A percentile compares a stretch with the other conserved stretches of the same genome.
Evolutionary conservation across 495 filamentous ascomycete species (phyloP).

Genomic region (Cudoniella acicularis): DNA sequence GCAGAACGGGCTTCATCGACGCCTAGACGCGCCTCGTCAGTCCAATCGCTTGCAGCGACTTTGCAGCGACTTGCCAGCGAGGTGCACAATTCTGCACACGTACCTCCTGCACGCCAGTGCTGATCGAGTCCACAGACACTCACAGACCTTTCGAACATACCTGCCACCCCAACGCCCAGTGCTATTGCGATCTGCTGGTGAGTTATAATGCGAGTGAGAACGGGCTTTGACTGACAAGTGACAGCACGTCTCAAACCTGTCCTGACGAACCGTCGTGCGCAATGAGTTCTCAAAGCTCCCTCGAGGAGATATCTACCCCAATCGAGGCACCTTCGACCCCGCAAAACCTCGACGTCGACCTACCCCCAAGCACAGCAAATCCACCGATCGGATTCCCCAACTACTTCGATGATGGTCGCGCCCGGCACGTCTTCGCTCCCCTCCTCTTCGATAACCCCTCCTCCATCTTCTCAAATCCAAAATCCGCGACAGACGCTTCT

Average conservation of each 20-base stretch:
- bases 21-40: background rate
- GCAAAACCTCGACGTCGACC: slow-evolving; percentile 10
- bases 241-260: background rate
- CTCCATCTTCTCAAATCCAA: slow-evolving; percentile 62
- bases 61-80: too few species aligned
- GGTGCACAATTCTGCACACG: too few species aligned
- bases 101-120: background rate
- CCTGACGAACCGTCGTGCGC: background rate
- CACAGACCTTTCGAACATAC: background rate
- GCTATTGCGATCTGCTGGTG: background rate
- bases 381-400: slow-evolving; percentile 11
- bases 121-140: background rate
- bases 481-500: slow-evolving; percentile 24
- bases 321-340: slow-evolving; percentile 20
- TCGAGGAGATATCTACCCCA: slow-evolving; percentile 13
- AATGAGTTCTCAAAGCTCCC: slow-evolving; percentile 16
- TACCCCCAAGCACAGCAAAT: slow-evolving; percentile 11
- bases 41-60: too few species aligned
- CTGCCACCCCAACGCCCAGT: background rate
- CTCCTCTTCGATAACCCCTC: slow-evolving; percentile 62
- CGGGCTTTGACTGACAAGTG: background rate
- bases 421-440: slow-evolving; percentile 7
- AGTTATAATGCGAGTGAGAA: background rate
- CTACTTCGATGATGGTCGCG: slow-evolving; percentile 15
- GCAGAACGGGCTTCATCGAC: background rate